phyloP scores from a whole-genome alignment of 345 rosid species.

The Carallia pectinifolia region DNA sequence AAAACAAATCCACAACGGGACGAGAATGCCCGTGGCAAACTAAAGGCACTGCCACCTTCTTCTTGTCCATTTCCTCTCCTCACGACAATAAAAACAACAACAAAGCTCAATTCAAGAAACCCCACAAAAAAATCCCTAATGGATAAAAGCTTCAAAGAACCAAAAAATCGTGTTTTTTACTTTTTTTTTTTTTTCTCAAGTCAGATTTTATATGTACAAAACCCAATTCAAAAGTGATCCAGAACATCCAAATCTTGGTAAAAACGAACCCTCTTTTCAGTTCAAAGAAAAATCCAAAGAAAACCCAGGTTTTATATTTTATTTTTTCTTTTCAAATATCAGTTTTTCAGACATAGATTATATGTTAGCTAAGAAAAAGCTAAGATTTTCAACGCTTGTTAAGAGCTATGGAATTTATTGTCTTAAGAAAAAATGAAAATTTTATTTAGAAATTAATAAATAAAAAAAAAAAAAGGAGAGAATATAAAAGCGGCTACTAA shows the following conservation, averaged over 20 bases:
- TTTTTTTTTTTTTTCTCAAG: neutral
- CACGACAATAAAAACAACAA: neutral
- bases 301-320: neutral
- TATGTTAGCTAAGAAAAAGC: too few species aligned
- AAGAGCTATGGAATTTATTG: neutral
- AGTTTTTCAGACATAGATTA: too few species aligned
- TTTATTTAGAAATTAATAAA: neutral
- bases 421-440: neutral
- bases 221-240: neutral
- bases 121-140: slow-evolving; percentile 11
- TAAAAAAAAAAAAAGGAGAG: neutral
- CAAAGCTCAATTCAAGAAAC: neutral
- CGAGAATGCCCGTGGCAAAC: slow-evolving; percentile 89
- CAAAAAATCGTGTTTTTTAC: too few species aligned
- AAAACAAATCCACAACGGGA: slow-evolving; percentile 75
- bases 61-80: slow-evolving; percentile 40
- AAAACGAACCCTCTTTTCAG: neutral
- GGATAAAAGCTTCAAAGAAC: slow-evolving; percentile 13
- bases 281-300: neutral
- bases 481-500: neutral
- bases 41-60: slow-evolving; percentile 58
- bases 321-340: neutral
- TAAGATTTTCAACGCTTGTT: too few species aligned
- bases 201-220: neutral
- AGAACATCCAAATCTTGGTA: neutral